Evolutionary conservation across 2,329 filamentous ascomycete species (phyloP).

Genomic region (Botrytis byssoidea): DNA sequence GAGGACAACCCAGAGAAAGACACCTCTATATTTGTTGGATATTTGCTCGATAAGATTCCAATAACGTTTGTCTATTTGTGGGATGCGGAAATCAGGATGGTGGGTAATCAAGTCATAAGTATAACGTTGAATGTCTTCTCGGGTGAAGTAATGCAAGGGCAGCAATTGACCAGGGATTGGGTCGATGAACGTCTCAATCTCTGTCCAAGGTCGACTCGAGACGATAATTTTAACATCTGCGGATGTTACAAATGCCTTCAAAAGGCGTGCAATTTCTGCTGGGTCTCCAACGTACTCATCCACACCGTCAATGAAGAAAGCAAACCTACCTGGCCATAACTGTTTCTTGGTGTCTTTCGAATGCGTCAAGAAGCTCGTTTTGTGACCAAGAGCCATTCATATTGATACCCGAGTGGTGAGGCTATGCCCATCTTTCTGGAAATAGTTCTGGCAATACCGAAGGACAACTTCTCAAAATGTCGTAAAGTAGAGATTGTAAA

Average conservation of each 20-base stretch:
- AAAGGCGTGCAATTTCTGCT: not conserved
- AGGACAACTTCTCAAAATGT: constrained; percentile 1
- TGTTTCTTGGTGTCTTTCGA: not conserved
- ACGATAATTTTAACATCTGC: not conserved
- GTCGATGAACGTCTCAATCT: not conserved
- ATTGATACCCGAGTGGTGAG: not conserved
- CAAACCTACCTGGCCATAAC: not conserved
- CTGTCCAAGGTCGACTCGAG: constrained; percentile 11
- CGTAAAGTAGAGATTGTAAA: constrained; percentile 21
- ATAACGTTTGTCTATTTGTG: not conserved
- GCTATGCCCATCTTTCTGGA: not conserved
- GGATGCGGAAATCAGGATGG: not conserved
- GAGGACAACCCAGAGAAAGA: not conserved
- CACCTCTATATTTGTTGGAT: not conserved
- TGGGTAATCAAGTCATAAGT: not conserved
- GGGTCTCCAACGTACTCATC: constrained; percentile 8
- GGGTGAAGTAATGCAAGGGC: not conserved
- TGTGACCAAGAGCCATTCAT: not conserved
- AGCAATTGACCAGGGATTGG: not conserved
- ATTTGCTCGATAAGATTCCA: not conserved
- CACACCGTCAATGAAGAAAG: not conserved
- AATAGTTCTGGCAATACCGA: constrained; percentile 12
- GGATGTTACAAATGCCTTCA: not conserved
- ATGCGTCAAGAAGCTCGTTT: not conserved
- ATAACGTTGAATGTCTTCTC: not conserved